A percentile compares a stretch with the other conserved stretches of the same genome.
Conservation (phyloP, 345 rosid genomes). For the Rubroshorea leprosula region DNA sequence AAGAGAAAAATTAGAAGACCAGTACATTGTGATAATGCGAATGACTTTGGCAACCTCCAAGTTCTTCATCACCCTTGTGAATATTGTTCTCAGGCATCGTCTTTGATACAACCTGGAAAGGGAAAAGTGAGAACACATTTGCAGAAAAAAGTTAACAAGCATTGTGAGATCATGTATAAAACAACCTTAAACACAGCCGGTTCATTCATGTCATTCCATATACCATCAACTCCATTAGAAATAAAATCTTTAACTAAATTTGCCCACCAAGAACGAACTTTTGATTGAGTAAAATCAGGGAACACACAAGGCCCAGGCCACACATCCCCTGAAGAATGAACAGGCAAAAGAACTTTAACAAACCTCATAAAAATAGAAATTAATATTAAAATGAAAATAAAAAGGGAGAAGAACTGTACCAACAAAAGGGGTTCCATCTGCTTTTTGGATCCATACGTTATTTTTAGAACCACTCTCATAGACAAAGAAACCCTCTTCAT, state of each 20-base stretch:
- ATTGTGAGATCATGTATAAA: neutral
- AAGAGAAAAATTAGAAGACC: constrained; percentile 12
- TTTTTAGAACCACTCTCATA: constrained; percentile 60
- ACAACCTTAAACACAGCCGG: constrained; percentile 82
- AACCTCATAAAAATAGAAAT: neutral
- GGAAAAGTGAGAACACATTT: constrained; percentile 17
- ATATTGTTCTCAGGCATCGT: constrained; percentile 87
- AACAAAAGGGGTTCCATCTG: constrained; percentile 57
- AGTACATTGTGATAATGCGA: constrained; percentile 85
- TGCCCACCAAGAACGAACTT: constrained; percentile 90
- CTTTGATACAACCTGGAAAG: constrained; percentile 64
- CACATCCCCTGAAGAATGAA: constrained; percentile 59
- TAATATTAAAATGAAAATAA: constrained; percentile 8
- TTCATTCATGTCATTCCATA: constrained; percentile 99
- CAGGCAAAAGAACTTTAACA: neutral
- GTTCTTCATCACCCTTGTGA: constrained; percentile 70
- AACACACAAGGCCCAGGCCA: constrained; percentile 96
- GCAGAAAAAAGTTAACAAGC: constrained; percentile 1
- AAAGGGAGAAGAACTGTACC: constrained; percentile 35
- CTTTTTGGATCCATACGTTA: constrained; percentile 63
- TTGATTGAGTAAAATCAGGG: constrained; percentile 77
- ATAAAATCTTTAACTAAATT: constrained; percentile 63
- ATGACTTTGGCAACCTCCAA: constrained; percentile 81
- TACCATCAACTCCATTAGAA: constrained; percentile 89
- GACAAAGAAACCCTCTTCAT: constrained; percentile 60